Evolutionary conservation across 1,284 basidiomycete genomes (phyloP), one percentile per base, ranked within the genome.

Genomic region (Coniophora puteana): DNA sequence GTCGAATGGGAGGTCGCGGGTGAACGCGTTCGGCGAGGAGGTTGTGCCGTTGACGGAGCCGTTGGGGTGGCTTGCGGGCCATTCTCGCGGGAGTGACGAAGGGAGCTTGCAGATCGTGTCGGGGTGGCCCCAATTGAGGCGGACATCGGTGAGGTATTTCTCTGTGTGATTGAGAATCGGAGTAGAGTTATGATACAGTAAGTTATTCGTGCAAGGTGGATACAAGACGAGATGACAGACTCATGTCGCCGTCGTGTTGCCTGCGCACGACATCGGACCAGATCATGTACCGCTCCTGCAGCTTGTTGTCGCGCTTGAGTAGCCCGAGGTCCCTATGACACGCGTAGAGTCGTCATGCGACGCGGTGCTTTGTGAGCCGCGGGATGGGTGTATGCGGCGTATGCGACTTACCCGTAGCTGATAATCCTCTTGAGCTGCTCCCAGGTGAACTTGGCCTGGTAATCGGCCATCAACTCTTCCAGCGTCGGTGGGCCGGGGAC

Each of bases 381-480:
- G 44, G 51, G 24, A 46, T 13, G 24, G 10, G n/a, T 28, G 11
- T 20, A 33, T 35, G 24, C n/a, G 30, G 24, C 22, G 16, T 27
- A 33, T 3, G 4, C 16, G 36, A 53, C 65, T 37, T 54, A 85
- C 84, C 85, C 85, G 42, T 84, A 83, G 54, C 81, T 84, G 38
- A 89, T 72, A 50, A 89, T 87, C 2, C 79, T 74, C 62, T 80
- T 88, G 22, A 89, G 63, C 53, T 89, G 79, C 8, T 62, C 50
- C 83, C 84, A 89, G 3, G 83, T 85, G 51, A 87, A 88, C 50
- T 75, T 79, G 2, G 81, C 71, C 5, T 84, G 83, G 54, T 89
- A 89, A 52, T 84, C 63, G 1, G 66, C 69, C 6, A 77, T 58
- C 4, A 89, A 59, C 50, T 89, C 87, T 43, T 80, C 78, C 30